Conservation (phyloP, 78 protist species). For the Dictyostelium purpureum region DNA sequence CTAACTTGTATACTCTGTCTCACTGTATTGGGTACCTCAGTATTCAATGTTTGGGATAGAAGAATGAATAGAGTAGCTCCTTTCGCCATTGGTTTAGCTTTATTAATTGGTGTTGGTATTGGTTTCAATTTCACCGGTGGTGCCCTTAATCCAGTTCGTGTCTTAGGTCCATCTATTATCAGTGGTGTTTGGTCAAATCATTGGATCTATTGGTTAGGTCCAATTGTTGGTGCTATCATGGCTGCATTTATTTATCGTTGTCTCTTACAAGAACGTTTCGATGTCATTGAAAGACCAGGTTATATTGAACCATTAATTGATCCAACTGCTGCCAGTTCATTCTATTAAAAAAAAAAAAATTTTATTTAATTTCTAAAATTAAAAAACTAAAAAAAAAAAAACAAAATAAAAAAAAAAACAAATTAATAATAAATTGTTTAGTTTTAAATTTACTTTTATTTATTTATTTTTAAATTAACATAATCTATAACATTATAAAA, state of each 20-base stretch:
- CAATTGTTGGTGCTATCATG: slow-evolving; percentile 5
- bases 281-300: slow-evolving; percentile 64
- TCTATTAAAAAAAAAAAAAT: neutral
- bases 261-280: slow-evolving; percentile 58
- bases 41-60: slow-evolving; percentile 67
- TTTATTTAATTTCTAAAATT: no score
- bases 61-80: slow-evolving; percentile 50
- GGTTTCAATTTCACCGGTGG: slow-evolving; percentile 52
- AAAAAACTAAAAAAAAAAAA: no score
- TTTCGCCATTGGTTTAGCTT: slow-evolving; percentile 59
- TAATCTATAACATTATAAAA: no score
- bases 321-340: neutral
- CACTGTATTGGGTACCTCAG: slow-evolving; percentile 60
- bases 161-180: slow-evolving; percentile 52
- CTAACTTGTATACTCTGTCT: slow-evolving; percentile 45
- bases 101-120: slow-evolving; percentile 47
- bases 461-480: no score
- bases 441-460: no score
- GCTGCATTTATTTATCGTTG: slow-evolving; percentile 46
- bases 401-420: neutral
- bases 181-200: slow-evolving; percentile 24
- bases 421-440: neutral
- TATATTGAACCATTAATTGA: slow-evolving; percentile 18
- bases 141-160: slow-evolving; percentile 55
- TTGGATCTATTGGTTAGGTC: slow-evolving; percentile 65